Evolutionary conservation across 2,329 filamentous ascomycete species (phyloP).

Genomic region (Calonectria pseudoreteaudii): DNA sequence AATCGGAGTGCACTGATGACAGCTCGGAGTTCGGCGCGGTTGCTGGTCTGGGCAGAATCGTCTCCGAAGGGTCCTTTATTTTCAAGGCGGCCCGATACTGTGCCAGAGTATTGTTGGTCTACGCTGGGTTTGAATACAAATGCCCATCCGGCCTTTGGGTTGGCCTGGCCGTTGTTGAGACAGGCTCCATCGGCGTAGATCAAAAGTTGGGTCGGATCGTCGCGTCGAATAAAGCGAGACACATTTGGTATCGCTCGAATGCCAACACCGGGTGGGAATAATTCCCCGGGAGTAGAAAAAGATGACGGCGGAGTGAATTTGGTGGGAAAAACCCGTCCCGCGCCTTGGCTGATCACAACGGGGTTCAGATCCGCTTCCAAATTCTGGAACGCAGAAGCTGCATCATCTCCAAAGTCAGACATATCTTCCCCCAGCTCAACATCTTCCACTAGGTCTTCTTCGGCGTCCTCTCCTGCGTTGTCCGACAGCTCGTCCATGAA

Average conservation of each 20-base stretch:
- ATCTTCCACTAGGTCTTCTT: not conserved
- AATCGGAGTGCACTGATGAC: slow-evolving; percentile 25
- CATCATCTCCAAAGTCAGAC: not conserved
- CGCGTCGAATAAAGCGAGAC: slow-evolving; percentile 18
- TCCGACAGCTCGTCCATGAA: not conserved
- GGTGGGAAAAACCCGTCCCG: slow-evolving; percentile 27
- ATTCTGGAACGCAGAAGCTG: not conserved
- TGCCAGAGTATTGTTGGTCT: not conserved
- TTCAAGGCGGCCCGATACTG: slow-evolving; percentile 53
- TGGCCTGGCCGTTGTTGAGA: slow-evolving; percentile 52
- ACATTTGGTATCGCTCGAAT: not conserved
- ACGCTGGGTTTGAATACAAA: slow-evolving; percentile 42
- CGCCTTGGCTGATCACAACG: slow-evolving; percentile 7
- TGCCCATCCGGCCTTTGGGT: slow-evolving; percentile 55
- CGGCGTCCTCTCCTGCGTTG: not conserved
- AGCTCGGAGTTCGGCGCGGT: slow-evolving; percentile 43
- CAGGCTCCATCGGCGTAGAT: slow-evolving; percentile 60
- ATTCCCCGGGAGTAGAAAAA: not conserved
- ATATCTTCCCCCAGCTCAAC: not conserved
- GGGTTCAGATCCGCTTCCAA: not conserved
- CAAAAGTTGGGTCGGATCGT: slow-evolving; percentile 42
- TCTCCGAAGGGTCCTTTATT: slow-evolving; percentile 54
- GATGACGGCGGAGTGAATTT: slow-evolving; percentile 25
- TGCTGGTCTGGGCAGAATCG: slow-evolving; percentile 56
- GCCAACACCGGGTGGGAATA: slow-evolving; percentile 15